phyloP scores from a whole-genome alignment of 139 green algal species.

The Chlorella sp. region DNA sequence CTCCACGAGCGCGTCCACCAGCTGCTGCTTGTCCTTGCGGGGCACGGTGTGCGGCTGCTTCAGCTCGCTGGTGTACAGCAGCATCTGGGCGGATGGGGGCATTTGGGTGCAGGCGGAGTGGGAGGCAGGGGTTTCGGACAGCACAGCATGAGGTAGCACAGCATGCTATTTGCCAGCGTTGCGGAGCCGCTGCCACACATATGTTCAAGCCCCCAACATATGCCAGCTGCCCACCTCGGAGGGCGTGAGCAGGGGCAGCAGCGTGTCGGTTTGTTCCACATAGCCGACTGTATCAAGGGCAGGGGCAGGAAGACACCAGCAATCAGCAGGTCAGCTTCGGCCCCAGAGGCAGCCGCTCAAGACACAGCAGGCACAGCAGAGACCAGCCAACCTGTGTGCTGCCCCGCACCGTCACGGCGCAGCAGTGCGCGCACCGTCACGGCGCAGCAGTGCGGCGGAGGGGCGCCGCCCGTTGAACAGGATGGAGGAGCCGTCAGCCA shows the following conservation, averaged over 20 bases:
- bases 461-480: slow-evolving; percentile 41
- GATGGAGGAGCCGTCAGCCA: neutral
- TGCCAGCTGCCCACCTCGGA: neutral
- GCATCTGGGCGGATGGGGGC: slow-evolving; percentile 66
- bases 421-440: slow-evolving; percentile 20
- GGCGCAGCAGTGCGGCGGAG: slow-evolving; percentile 35
- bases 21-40: slow-evolving; percentile 48
- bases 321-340: neutral
- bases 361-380: neutral
- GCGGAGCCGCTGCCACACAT: too few relatives aligned
- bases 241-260: slow-evolving; percentile 65
- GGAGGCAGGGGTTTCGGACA: neutral
- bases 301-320: neutral
- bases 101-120: neutral
- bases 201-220: too few relatives aligned
- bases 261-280: slow-evolving; percentile 64
- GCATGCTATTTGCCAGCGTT: too few relatives aligned
- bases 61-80: slow-evolving; percentile 87
- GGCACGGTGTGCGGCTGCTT: slow-evolving; percentile 61
- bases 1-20: slow-evolving; percentile 30
- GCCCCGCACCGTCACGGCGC: neutral
- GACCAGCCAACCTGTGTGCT: neutral
- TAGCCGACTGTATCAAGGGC: slow-evolving; percentile 28
- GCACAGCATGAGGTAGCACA: too few relatives aligned
- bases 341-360: neutral